Evolutionary conservation across 2,329 filamentous ascomycete genomes (phyloP), one percentile per base, ranked within the genome.

Genomic region (Penicillium brevicompactum): DNA sequence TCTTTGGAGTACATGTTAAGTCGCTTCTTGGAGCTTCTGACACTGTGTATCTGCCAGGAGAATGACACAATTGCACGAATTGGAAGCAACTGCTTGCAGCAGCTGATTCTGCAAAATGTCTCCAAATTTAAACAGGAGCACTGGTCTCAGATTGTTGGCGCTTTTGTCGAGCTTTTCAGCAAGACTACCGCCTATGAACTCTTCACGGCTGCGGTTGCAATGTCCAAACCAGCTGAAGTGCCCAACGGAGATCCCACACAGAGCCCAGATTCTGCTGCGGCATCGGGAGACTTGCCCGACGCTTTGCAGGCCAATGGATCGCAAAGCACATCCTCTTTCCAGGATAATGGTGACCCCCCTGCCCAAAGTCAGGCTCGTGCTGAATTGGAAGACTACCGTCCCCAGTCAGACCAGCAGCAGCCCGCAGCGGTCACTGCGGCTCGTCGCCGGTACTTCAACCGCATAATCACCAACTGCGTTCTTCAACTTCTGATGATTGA

Each of bases 401-500:
- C 91, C 5, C 82, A 87, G 37, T 84, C 85, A 22, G 86, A 84
- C 51, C 92, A 95, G 71, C 91, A 94, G 72, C 91, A 95, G 56
- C 91, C 93, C 0, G 84, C 96, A 5, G 90, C 95, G 1, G 93
- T 99, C 5, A 97, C 94, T 1, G 91, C 92, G 2, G 92, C 94
- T 0, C 89, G 94, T 24, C 86, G 94, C 34, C 89, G 92, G 49
- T 97, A 97, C 80, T 99, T 99, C 82, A 99, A 99, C 77, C 90
- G 93, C 64, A 99, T 99, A 74, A 99, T 99, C 74, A 97, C 93
- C 13, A 93, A 95, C 63, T 99, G 94, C 71, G 95, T 99, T 4
- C 81, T 99, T 8, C 95, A 99, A 74, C 84, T 99, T 2, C 86
- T 99, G 61, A 99, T 99, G 92, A 99, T 99, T 66, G 95, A 99